Base-by-base conservation (phyloP, 371 early-diverging fungal species). In the Apophysomyces ossiformis region DNA sequence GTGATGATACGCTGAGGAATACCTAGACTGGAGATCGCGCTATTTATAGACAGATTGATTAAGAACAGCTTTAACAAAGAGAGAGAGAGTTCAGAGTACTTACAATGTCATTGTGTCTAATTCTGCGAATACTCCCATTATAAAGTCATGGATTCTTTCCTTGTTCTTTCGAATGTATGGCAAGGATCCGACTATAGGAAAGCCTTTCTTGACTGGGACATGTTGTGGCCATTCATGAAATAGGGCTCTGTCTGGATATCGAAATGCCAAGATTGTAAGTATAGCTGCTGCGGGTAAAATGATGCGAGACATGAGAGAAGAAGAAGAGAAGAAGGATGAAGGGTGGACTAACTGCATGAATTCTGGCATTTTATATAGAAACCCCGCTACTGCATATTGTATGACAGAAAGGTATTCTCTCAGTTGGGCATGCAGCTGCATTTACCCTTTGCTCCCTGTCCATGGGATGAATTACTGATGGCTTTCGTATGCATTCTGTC, bases 61-160 rank as follows among this genome's bases (percentile, higher is more conserved):
- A 37, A n/a, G 11, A 47, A 37, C 8, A 35, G 41, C 26, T 36
- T 7, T 45, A 26, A 26, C 13, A 36, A 45, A 1, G 58, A 46
- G 1, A 1, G 58, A 46, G 1, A 16, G n/a, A 18, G 21, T 6
- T 8, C 7, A 18, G 8, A 6, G 8, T 16, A 9, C 61, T 66
- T 77, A 81, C 78, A 66, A 44, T 26, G 81, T 81, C 18, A 76
- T 37, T 16, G 66, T 21, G 18, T 64, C 46, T 6, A 37, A 18
- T 0, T 58, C 4, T 7, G 41, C 59, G 36, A 74, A 72, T 6
- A 57, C 63, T 1, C 35, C 32, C 15, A 67, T 37, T 16, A 70
- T 47, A n/a, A 66, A 69, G n/a, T 77, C 68, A 58, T 77, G 69
- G 18, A 69, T 41, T 37, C 18, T 41, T 11, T 67, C 68, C 35